phyloP scores from a whole-genome alignment of 148 eudicot species.

The Polygonum maritimum region DNA sequence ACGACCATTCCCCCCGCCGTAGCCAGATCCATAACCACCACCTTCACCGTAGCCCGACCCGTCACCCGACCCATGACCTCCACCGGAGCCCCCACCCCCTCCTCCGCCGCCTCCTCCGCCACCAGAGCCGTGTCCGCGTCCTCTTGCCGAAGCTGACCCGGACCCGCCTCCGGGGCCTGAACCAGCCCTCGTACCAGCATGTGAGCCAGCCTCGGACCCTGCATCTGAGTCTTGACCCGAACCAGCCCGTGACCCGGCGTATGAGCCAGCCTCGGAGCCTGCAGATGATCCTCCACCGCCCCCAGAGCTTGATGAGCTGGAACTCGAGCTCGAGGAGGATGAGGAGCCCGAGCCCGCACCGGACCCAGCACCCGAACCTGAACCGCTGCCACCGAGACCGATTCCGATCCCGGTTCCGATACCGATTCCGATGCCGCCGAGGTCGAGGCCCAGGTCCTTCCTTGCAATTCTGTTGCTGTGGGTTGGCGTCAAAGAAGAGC shows the following conservation, averaged over 20 bases:
- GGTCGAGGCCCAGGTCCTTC: conserved; percentile 2
- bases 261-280: conserved; percentile 29
- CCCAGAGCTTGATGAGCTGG: conserved; percentile 7
- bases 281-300: conserved; percentile 8
- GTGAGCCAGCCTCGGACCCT: conserved; percentile 54
- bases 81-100: not conserved
- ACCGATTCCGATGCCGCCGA: not conserved
- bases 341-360: conserved; percentile 14
- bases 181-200: conserved; percentile 50
- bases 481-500: not conserved
- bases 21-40: conserved; percentile 12
- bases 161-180: conserved; percentile 9
- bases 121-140: conserved; percentile 16
- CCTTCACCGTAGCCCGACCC: conserved; percentile 11
- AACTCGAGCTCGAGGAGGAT: conserved; percentile 18
- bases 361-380: conserved; percentile 6
- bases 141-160: not conserved
- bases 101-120: conserved; percentile 1
- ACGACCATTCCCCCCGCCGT: conserved; percentile 4
- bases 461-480: not conserved
- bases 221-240: conserved; percentile 25
- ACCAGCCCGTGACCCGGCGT: conserved; percentile 29
- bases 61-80: not conserved
- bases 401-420: not conserved
- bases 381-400: conserved; percentile 8